Base-by-base conservation (phyloP, 1,284 basidiomycete species). In the Clitocybe nebularis region DNA sequence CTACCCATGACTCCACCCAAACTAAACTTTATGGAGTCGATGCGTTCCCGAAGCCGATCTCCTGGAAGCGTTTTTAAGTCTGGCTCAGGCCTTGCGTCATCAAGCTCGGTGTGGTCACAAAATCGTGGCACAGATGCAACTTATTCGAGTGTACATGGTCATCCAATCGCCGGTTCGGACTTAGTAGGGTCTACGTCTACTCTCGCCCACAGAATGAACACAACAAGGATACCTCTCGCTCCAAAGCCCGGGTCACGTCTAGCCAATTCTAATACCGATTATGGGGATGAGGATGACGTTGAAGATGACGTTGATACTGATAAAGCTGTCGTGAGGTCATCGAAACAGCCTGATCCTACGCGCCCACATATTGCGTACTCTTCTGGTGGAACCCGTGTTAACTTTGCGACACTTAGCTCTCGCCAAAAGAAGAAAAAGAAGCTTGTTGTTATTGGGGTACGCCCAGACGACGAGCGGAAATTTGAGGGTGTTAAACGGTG, bases 401-500 rank as follows among this genome's bases (percentile, higher is more conserved):
- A 67, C 30, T 66, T 80, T 44, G 62, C 75, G 16, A 66, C 72
- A 3, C 49, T 79, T 14, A 64, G 61, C 33, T 59, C 67, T 9
- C 58, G 68, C 23, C 59, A 66, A 47, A 63, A 63, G 13, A 65
- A 66, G 49, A 74, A 72, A 57, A 77, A 74, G 60, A 75, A 68
- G 48, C 64, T 81, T 9, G 68, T 81, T 23, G 61, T 81, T 39
- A 76, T 71, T 48, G 79, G 79, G 20, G 68, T 81, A 25, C 66
- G 67, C 3, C 56, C 63, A 4, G 67, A 68, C 14, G 79, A 81
- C 48, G 54, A 60, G 7, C 61, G 63, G 23, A 74, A 73, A 49
- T 71, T 79, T 47, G 76, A 80, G 32, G 77, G 72, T 9, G 66
- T 76, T 4, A 78, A 76, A 53, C 70, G 66, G 47, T 88, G 84